Base-by-base conservation (phyloP, 768 basidiomycete genomes). In the Mrakia blollopis region DNA sequence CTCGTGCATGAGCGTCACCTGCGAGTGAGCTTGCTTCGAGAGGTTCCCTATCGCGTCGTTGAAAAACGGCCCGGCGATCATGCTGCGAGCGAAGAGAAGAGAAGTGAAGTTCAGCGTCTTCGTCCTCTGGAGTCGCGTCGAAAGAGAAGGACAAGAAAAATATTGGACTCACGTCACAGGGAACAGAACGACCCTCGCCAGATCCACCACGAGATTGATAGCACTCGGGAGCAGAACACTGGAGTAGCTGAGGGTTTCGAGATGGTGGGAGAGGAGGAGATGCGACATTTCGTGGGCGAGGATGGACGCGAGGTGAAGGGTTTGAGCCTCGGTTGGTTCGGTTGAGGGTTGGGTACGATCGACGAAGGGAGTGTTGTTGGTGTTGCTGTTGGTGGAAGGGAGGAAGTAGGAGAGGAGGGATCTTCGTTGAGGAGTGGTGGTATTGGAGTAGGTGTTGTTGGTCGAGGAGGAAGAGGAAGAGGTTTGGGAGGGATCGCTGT, bases 211-310 rank as follows among this genome's bases (percentile, higher is more conserved):
- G 79, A 98, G 89, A 0, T 91, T 91, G 63, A 93, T 83, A 16
- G 91, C 85, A 37, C 90, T 91, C 0, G 94, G 94, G 57, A 93
- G 86, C 61, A 96, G 88, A 79, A 98, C 89, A 7, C 90, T 90
- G 28, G 88, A 88, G 23, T 91, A 91, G 0, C 93, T 93, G n/a
- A 97, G 85, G 3, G 93, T 91, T 84, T 97, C 94, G 57, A 97
- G 86, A 83, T 97, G 94, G 82, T 97, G 94, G 0, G 92, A 90
- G 1, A 97, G 87, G 61, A 98, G 85, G 35, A 99, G 86, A 85
- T 99, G 96, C 0, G 94, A 88, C 74, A 98, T 88, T 83, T 99
- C 96, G 82, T 99, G 96, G 1, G 94, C 90, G 5, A 99, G 87
- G 1, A 99, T 88, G 75, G 93, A 90, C 0, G 96, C 95, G 3